phyloP scores from a whole-genome alignment of 139 green algal species.

The Chlorella sorokiniana region DNA sequence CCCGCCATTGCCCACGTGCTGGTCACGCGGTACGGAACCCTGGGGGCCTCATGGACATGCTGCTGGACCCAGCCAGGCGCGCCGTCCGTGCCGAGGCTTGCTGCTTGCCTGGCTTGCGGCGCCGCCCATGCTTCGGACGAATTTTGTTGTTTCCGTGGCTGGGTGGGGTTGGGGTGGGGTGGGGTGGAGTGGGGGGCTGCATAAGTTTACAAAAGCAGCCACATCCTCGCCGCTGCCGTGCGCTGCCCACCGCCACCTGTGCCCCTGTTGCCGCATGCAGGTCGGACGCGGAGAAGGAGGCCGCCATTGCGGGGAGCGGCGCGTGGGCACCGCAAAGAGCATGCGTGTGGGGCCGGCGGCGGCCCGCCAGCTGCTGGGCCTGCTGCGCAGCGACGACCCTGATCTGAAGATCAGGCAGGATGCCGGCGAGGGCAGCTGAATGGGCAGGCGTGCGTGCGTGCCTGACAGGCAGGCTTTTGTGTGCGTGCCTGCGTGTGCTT shows the following conservation, averaged over 20 bases:
- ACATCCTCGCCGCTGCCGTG: too few relatives aligned
- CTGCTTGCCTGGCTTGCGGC: too few relatives aligned
- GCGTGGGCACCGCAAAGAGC: constrained; percentile 32
- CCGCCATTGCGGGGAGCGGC: constrained; percentile 57
- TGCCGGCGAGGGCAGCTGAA: not conserved
- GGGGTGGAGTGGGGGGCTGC: too few relatives aligned
- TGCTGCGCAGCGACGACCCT: constrained; percentile 29
- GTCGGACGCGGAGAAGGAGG: constrained; percentile 37
- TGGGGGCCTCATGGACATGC: constrained; percentile 35
- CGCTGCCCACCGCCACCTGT: too few relatives aligned
- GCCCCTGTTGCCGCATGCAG: not conserved
- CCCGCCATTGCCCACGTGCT: constrained; percentile 31
- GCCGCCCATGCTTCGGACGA: too few relatives aligned
- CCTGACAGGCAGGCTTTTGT: too few relatives aligned
- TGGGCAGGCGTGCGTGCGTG: too few relatives aligned
- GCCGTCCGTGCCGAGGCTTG: not conserved
- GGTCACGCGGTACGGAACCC: constrained; percentile 20
- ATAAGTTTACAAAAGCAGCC: too few relatives aligned
- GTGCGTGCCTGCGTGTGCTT: too few relatives aligned
- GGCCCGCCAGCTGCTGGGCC: constrained; percentile 30
- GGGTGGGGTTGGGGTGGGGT: too few relatives aligned
- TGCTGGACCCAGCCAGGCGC: constrained; percentile 26
- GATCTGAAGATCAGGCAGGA: not conserved
- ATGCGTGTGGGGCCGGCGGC: constrained; percentile 38
- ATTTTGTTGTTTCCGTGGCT: too few relatives aligned